These are phyloP conservation scores for Circinella minor DNA, from an alignment of 371 early-diverging fungal species.

Conservation along the genomic window DNA sequence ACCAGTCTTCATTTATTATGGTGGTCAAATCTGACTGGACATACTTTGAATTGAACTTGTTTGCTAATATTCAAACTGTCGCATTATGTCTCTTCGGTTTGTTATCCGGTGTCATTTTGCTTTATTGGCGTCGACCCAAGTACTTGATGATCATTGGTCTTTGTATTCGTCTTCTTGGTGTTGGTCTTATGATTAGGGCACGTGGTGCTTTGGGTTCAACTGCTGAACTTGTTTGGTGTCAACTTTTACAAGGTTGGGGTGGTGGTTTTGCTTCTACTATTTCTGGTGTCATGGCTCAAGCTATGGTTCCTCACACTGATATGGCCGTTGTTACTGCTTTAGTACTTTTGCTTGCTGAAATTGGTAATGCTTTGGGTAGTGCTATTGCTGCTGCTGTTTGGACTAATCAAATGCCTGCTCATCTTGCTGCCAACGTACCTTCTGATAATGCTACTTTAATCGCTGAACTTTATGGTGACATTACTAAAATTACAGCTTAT, in stretches of 20 bases:
- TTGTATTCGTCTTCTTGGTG: conserved; percentile 36
- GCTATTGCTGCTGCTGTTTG: conserved; percentile 53
- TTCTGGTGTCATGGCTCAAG: conserved; percentile 25
- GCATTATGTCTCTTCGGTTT: conserved; percentile 21
- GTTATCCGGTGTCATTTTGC: conserved; percentile 18
- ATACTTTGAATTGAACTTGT: conserved; percentile 14
- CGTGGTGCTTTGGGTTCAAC: conserved; percentile 40
- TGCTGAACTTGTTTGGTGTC: conserved; percentile 47
- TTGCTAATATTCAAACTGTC: conserved; percentile 20
- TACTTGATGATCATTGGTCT: conserved; percentile 33
- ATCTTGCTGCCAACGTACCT: conserved; percentile 41
- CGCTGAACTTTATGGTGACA: conserved; percentile 24
- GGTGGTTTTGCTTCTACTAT: conserved; percentile 47
- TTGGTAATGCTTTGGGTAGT: conserved; percentile 45
- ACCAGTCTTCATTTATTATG: conserved; percentile 23
- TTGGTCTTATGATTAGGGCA: conserved; percentile 56
- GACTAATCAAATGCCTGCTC: conserved; percentile 45
- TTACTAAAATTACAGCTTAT: conserved; percentile 20
- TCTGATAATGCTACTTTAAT: conserved; percentile 36
- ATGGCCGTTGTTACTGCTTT: conserved; percentile 46
- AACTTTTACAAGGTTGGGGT: conserved; percentile 48
- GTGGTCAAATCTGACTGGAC: conserved; percentile 24
- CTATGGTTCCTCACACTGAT: conserved; percentile 36
- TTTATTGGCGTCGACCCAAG: conserved; percentile 21
- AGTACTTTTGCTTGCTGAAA: conserved; percentile 40